Base-by-base conservation (phyloP, 257 asterid species). In the Petrea volubilis region DNA sequence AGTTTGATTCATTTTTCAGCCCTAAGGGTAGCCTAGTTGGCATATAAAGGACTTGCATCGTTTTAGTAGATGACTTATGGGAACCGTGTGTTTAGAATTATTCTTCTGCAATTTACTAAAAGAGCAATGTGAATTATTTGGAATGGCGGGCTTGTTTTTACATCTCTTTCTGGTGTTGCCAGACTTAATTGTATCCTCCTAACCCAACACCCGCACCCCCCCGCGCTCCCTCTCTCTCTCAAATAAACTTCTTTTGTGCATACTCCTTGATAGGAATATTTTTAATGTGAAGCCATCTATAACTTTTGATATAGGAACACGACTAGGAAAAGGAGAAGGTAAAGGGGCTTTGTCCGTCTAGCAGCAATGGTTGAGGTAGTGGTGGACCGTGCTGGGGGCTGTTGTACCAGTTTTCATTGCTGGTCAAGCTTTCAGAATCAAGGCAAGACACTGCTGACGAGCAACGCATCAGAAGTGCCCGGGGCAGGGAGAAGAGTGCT, bases 311-410 rank as follows among this genome's bases (percentile, higher is more conserved):
- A 25, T 5, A 11, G 13, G 9, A 46, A 36, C 55, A 51, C 3
- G 56, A 61, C 38, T 56, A 51, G 41, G 50, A 49, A 56, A 49
- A 52, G 9, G 27, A 71, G 71, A 67, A 68, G 61, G 60, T 44
- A 15, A 49, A 27, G 38, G 47, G 50, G 18, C 33, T 71, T 25
- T 51, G 21, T 65, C n/a, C 44, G 36, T 57, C 27, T 52, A 69
- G 71, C 25, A 67, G 72, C 76, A 74, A 92, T 95, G 99, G 97
- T 90, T 73, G 99, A 95, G 49, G 90, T 80, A n/a, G 70, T 88
- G 96, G 99, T 92, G 97, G 99, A 84, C 96, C 27, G 56, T 92
- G 31, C 78, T 92, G 1, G 98, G 92, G 29, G 98, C 99, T 5
- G 96, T 90, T 25, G 82, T 94, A 25, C 99, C 99, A 1, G 94